These are phyloP conservation scores for Erigeron canadensis DNA, from an alignment of 129 eudicot species.

Conservation along the genomic window DNA sequence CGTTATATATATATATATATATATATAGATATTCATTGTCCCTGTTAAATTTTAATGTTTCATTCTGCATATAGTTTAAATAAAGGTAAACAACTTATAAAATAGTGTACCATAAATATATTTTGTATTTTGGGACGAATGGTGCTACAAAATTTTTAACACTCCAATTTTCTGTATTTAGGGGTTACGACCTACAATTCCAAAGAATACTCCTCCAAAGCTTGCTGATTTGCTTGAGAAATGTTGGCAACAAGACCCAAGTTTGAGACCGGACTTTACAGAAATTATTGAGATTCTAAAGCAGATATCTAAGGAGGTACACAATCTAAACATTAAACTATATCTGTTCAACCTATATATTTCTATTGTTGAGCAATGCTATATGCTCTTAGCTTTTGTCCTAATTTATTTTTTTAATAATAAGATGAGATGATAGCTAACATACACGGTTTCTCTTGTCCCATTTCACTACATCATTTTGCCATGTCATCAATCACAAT, in stretches of 20 bases:
- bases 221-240: conserved; percentile 81
- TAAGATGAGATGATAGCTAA: too few species aligned
- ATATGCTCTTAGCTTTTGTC: too few species aligned
- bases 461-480: too few species aligned
- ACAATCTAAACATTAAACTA: not conserved
- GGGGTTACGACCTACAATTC: conserved; percentile 93
- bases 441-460: too few species aligned
- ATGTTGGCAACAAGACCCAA: conserved; percentile 97
- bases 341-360: not conserved
- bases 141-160: not conserved
- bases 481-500: too few species aligned
- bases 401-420: too few species aligned
- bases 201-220: conserved; percentile 78
- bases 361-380: not conserved
- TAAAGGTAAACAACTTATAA: not conserved
- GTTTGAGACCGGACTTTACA: conserved; percentile 81
- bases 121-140: not conserved
- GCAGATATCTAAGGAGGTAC: conserved; percentile 83
- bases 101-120: not conserved
- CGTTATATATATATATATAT: too few species aligned
- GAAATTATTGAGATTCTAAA: conserved; percentile 64
- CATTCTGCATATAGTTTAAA: not conserved
- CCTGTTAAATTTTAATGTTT: not conserved
- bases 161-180: conserved; percentile 25
- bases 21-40: not conserved